Percentiles rank a stretch among this genome's conserved stretches.
These are phyloP conservation scores for Chiua virens DNA, from an alignment of 768 basidiomycete species.

Conservation along the genomic window DNA sequence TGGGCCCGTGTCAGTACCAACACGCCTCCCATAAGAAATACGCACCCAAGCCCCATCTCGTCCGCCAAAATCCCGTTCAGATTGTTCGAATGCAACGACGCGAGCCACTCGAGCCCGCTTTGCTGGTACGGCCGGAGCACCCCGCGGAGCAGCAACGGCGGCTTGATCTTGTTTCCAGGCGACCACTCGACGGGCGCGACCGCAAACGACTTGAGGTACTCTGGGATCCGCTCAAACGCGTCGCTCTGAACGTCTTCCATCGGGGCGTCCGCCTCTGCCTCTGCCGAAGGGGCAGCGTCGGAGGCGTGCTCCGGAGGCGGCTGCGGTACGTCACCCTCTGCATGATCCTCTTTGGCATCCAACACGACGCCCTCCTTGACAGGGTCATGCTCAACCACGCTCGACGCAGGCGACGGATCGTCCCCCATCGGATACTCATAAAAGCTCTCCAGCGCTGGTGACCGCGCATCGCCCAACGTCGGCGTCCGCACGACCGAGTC, in stretches of 20 bases:
- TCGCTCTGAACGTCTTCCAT: conserved; percentile 41
- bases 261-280: conserved; percentile 11
- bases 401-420: conserved; percentile 30
- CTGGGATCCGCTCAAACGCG: conserved; percentile 41
- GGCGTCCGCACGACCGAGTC: conserved; percentile 26
- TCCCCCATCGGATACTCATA: conserved; percentile 24
- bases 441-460: conserved; percentile 25
- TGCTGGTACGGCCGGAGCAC: conserved; percentile 91
- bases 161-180: conserved; percentile 51
- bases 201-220: conserved; percentile 66
- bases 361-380: conserved; percentile 9
- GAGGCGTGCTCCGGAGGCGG: background rate
- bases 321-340: background rate
- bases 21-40: background rate
- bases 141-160: conserved; percentile 80
- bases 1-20: conserved; percentile 31
- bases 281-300: background rate
- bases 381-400: conserved; percentile 23
- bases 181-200: conserved; percentile 74
- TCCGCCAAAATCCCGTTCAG: conserved; percentile 86
- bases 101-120: conserved; percentile 91
- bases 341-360: background rate
- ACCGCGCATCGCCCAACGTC: conserved; percentile 16
- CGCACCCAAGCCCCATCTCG: conserved; percentile 94
- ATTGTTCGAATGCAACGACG: conserved; percentile 78